Percentiles rank a stretch among this genome's conserved stretches.
Conservation (phyloP, 169 alveolate genomes). For the Haemoproteus tartakovskyi region DNA sequence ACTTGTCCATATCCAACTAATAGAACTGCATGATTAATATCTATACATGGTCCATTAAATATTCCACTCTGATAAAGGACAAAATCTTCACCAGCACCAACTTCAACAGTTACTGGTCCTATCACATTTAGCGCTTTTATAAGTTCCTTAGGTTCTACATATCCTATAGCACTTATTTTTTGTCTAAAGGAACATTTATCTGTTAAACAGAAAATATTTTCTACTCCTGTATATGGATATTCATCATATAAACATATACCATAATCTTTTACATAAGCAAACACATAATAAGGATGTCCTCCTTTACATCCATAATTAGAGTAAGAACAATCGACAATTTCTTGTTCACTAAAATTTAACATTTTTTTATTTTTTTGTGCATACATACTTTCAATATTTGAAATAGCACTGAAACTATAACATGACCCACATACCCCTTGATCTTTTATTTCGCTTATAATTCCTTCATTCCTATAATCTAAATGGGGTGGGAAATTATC, state of each 20-base stretch:
- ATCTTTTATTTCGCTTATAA: constrained; percentile 62
- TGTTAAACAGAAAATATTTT: constrained; percentile 45
- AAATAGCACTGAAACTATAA: constrained; percentile 85
- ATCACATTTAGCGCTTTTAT: constrained; percentile 70
- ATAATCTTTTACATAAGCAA: constrained; percentile 76
- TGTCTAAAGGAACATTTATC: constrained; percentile 64
- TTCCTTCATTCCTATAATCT: constrained; percentile 47
- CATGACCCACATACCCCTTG: constrained; percentile 87
- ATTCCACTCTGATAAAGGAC: constrained; percentile 82
- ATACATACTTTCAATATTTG: constrained; percentile 74
- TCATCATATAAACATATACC: constrained; percentile 74
- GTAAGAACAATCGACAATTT: constrained; percentile 84
- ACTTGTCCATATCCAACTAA: constrained; percentile 83
- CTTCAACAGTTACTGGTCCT: constrained; percentile 86
- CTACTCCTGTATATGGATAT: constrained; percentile 76
- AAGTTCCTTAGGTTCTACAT: constrained; percentile 52
- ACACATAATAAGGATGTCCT: constrained; percentile 82
- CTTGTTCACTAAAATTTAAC: constrained; percentile 83
- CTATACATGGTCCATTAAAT: constrained; percentile 71
- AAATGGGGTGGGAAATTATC: not conserved
- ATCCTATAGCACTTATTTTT: constrained; percentile 38
- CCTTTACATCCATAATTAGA: constrained; percentile 83
- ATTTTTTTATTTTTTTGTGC: constrained; percentile 48
- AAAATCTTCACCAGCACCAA: constrained; percentile 86
- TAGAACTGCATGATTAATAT: constrained; percentile 83